phyloP scores from a whole-genome alignment of 495 filamentous ascomycete genomes.

The Hypoxylon fuscum region DNA sequence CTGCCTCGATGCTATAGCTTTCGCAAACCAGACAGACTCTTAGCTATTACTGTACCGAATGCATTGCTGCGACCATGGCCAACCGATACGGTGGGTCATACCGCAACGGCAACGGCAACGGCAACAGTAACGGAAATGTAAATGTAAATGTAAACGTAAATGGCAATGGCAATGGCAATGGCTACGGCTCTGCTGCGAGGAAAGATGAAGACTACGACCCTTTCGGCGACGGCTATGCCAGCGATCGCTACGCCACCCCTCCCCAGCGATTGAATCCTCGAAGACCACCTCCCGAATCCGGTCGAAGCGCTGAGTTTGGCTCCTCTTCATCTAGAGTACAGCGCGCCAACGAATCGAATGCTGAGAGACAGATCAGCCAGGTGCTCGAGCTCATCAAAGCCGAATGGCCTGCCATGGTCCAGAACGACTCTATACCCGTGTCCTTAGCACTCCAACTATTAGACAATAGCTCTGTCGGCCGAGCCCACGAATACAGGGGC shows the following conservation, averaged over 20 bases:
- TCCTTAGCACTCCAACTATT: conserved; percentile 92
- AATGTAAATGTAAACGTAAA: too few species aligned
- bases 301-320: conserved; percentile 24
- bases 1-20: conserved; percentile 3
- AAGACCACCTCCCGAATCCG: conserved; percentile 30
- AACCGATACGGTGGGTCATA: conserved; percentile 53
- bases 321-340: conserved; percentile 33
- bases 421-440: conserved; percentile 87
- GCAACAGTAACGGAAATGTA: conserved; percentile 37
- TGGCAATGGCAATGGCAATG: conserved; percentile 32
- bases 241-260: conserved; percentile 47
- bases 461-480: conserved; percentile 91
- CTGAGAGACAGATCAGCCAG: conserved; percentile 57
- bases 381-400: conserved; percentile 73
- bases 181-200: conserved; percentile 33
- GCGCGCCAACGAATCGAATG: conserved; percentile 50
- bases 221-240: conserved; percentile 55
- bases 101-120: conserved; percentile 46
- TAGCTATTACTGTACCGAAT: conserved; percentile 25
- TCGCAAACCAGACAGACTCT: not conserved
- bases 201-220: conserved; percentile 56
- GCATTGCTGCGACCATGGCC: conserved; percentile 49
- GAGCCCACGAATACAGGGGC: conserved; percentile 82
- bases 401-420: conserved; percentile 92
- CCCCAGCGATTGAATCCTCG: conserved; percentile 43